Percentiles rank a stretch among this genome's conserved stretches.
Evolutionary conservation across 2,329 filamentous ascomycete genomes (phyloP).

Genomic region (Calonectria crousiana): DNA sequence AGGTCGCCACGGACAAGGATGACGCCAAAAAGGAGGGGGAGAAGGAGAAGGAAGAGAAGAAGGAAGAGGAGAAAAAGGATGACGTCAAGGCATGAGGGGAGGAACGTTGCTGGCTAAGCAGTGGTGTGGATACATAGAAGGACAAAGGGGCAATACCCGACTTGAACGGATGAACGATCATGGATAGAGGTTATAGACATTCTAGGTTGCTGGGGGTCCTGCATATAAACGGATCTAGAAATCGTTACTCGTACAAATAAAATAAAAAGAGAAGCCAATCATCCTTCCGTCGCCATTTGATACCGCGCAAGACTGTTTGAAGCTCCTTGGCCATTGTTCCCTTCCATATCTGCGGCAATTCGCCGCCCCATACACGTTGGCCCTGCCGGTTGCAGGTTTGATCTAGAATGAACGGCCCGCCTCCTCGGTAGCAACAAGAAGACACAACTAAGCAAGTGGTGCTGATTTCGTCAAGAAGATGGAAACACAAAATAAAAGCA

Average conservation of each 20-base stretch:
- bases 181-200: background rate
- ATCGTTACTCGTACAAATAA: background rate
- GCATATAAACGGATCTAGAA: background rate
- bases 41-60: conserved; percentile 21
- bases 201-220: background rate
- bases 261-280: background rate
- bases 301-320: background rate
- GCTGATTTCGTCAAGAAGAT: background rate
- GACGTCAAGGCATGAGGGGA: conserved; percentile 42
- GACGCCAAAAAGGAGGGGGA: conserved; percentile 51
- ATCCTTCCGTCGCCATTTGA: background rate
- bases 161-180: background rate
- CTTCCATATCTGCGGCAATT: background rate
- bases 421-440: background rate
- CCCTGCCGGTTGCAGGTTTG: no score
- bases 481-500: background rate
- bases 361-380: background rate
- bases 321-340: background rate
- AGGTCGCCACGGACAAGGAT: conserved; percentile 45
- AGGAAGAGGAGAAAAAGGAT: conserved; percentile 36
- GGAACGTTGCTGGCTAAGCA: conserved; percentile 42
- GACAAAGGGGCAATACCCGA: conserved; percentile 1
- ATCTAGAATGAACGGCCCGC: no score
- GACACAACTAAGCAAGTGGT: background rate
- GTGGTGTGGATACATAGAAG: background rate